Base-by-base conservation (phyloP, 2,329 filamentous ascomycete species). In the Podosphaera leucotricha region DNA sequence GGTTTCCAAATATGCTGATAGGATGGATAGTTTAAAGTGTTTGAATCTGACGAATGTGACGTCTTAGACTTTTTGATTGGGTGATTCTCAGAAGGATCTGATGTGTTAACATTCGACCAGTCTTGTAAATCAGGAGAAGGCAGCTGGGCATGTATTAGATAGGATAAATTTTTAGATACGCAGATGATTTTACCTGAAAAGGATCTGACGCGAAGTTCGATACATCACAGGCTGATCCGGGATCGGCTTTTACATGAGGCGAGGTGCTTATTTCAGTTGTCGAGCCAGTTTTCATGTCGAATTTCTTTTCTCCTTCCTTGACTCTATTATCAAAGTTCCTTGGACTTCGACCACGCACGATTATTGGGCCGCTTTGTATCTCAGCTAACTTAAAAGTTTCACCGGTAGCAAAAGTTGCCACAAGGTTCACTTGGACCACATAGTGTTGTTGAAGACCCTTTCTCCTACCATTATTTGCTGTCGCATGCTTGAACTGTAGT, bases 371-470 rank as follows among this genome's bases (percentile, higher is more conserved):
- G 1, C 85, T 93, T 52, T 80, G 78, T 13, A 92, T 78, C 59
- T 94, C 85, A 49, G 82, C 82, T 49, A 95, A 75, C 49, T 71
- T 72, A 45, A 79, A 66, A 10, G 80, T 84, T 0, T 80, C 71
- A 35, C 61, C 66, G 1, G 62, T 62, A 43, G 70, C 66, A n/a
- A 83, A 65, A 44, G 80, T 87, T 18, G 80, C 85, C 33, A 90
- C 65, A 8, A 94, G 69, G 59, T 78, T 85, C 46, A 95, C 75
- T 48, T 83, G 77, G 41, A 95, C 81, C 1, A 92, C 71, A 58
- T 94, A 95, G 59, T 94, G 86, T 60, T 95, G 87, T 58, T 95
- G 87, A 40, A 94, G 65, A 50, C 92, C 87, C 62, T 94, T 94
- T 52, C 87, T 72, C 44, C 87, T 74, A 11, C 87, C 87, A 57